A percentile compares a stretch with the other conserved stretches of the same genome.
Evolutionary conservation across 2,329 filamentous ascomycete genomes (phyloP).

Genomic region (Elsinoe australis): DNA sequence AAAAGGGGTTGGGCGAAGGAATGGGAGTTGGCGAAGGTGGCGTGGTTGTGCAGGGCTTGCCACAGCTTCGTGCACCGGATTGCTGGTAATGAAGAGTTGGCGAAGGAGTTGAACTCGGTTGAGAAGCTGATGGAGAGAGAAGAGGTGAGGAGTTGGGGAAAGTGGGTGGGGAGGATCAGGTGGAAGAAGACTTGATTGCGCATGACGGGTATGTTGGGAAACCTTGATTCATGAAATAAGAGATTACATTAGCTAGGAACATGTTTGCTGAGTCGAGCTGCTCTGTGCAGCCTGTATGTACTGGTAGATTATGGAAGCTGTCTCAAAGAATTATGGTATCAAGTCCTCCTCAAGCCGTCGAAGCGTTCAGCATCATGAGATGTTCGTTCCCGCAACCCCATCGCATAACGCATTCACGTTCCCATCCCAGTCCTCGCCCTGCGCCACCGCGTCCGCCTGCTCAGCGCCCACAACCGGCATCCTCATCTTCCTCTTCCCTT

Average conservation of each 20-base stretch:
- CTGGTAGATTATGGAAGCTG: no score
- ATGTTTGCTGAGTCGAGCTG: no score
- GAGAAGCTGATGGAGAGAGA: slow-evolving; percentile 62
- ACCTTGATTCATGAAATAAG: no score
- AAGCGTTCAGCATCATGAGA: no score
- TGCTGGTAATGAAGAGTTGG: slow-evolving; percentile 68
- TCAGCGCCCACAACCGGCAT: slow-evolving; percentile 42
- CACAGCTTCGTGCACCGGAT: slow-evolving; percentile 75
- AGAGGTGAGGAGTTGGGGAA: slow-evolving; percentile 62
- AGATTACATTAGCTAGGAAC: no score
- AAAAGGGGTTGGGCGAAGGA: slow-evolving; percentile 73
- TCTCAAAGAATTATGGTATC: no score
- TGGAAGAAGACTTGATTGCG: slow-evolving; percentile 62
- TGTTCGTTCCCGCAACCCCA: background rate
- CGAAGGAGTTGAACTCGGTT: slow-evolving; percentile 63
- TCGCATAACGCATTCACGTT: slow-evolving; percentile 10
- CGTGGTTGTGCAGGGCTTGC: slow-evolving; percentile 79
- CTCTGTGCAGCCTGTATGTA: no score
- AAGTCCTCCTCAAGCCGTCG: no score
- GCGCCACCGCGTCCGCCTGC: slow-evolving; percentile 40
- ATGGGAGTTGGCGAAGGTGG: slow-evolving; percentile 69
- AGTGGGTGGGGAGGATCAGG: slow-evolving; percentile 64
- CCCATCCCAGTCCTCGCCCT: slow-evolving; percentile 29
- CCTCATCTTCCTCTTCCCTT: slow-evolving; percentile 26
- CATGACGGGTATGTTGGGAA: no score